phyloP scores from a whole-genome alignment of 2,329 filamentous ascomycete genomes.

The Ophiognomonia clavigignenti-juglandacearum region DNA sequence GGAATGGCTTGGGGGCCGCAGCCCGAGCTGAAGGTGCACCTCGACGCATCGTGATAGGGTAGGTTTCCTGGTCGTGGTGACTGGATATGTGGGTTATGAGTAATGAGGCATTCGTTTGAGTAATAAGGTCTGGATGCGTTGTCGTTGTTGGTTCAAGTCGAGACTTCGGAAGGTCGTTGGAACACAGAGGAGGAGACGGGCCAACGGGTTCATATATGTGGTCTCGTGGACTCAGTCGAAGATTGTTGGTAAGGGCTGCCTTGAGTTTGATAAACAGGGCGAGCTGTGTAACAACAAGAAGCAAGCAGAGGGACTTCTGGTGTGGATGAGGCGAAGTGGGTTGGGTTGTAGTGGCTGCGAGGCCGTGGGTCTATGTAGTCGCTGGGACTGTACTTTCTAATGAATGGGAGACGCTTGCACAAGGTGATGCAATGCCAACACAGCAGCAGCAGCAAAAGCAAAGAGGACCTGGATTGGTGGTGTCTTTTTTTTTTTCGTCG shows the following conservation, averaged over 20 bases:
- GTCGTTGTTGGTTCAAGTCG: slow-evolving; percentile 2
- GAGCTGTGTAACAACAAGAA: slow-evolving; percentile 15
- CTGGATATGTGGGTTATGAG: slow-evolving; percentile 4
- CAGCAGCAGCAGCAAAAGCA: slow-evolving; percentile 13
- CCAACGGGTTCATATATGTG: slow-evolving; percentile 15
- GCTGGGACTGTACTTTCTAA: slow-evolving; percentile 9
- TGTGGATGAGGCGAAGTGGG: background rate
- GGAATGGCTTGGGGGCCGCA: slow-evolving; percentile 28
- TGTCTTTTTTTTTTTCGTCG: slow-evolving; percentile 7
- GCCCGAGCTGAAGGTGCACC: slow-evolving; percentile 6
- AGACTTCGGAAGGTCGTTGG: background rate
- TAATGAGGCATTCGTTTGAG: slow-evolving; percentile 9
- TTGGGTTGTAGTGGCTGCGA: slow-evolving; percentile 11
- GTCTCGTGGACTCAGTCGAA: slow-evolving; percentile 5
- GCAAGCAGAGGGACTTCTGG: slow-evolving; percentile 12
- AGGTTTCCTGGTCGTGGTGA: slow-evolving; percentile 2
- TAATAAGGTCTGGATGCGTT: background rate
- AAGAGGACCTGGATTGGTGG: slow-evolving; percentile 12
- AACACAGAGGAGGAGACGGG: slow-evolving; percentile 1
- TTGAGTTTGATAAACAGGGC: slow-evolving; percentile 13
- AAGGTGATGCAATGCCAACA: slow-evolving; percentile 17
- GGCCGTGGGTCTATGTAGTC: slow-evolving; percentile 14
- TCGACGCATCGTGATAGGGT: slow-evolving; percentile 12
- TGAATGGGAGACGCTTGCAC: slow-evolving; percentile 15
- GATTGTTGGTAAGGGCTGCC: slow-evolving; percentile 12